A percentile compares a stretch with the other conserved stretches of the same genome.
Evolutionary conservation across 495 filamentous ascomycete species (phyloP).

Genomic region (Podospora conica): DNA sequence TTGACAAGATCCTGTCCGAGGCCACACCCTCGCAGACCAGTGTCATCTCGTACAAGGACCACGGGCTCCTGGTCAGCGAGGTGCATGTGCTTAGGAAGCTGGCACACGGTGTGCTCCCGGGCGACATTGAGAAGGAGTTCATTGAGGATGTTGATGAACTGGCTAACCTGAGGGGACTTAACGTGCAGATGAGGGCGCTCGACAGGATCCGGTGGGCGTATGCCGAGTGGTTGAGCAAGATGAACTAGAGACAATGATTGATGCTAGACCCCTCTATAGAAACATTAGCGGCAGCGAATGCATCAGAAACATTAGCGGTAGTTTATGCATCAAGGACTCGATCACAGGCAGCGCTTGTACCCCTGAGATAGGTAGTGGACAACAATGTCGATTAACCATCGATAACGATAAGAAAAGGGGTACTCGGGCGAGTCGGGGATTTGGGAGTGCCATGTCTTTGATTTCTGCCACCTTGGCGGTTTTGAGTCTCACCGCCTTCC

Average conservation of each 20-base stretch:
- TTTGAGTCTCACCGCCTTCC: neutral
- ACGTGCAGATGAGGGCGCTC: constrained; percentile 65
- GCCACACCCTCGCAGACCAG: constrained; percentile 57
- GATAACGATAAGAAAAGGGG: neutral
- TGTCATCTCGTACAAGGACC: constrained; percentile 77
- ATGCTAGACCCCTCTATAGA: neutral
- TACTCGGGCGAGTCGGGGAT: too few species aligned
- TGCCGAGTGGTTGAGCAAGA: constrained; percentile 57
- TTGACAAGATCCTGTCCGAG: constrained; percentile 72
- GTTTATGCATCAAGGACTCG: neutral
- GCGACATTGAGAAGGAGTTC: constrained; percentile 71
- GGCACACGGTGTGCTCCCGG: constrained; percentile 57
- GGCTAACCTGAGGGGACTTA: constrained; percentile 68
- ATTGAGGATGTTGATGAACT: constrained; percentile 78
- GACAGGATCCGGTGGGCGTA: constrained; percentile 85
- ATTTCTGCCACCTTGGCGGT: too few species aligned
- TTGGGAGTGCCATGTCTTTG: too few species aligned
- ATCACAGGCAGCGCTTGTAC: neutral
- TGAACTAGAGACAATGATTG: constrained; percentile 6
- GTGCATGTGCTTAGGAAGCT: constrained; percentile 68
- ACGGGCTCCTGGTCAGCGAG: constrained; percentile 84
- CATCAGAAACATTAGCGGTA: neutral
- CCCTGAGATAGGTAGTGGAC: neutral
- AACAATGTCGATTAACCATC: neutral
- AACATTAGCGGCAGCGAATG: neutral